phyloP scores from a whole-genome alignment of 345 rosid species.

The Schrenkiella parvula region DNA sequence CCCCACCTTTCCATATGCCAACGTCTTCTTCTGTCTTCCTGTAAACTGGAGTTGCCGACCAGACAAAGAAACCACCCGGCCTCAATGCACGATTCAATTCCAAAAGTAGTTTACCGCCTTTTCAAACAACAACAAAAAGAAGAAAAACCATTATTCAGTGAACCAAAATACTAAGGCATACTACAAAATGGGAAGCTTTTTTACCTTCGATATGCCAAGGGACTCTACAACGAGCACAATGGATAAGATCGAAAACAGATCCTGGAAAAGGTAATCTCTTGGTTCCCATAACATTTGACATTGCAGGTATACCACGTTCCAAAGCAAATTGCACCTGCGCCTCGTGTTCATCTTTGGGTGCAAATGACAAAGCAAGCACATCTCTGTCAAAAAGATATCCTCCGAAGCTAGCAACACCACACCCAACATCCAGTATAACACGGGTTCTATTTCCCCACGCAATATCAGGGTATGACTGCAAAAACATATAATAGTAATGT shows the following conservation, averaged over 20 bases:
- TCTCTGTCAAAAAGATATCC: slow-evolving; percentile 83
- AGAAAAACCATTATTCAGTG: background rate
- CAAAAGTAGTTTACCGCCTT: slow-evolving; percentile 89
- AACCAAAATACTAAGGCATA: background rate
- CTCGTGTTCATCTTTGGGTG: slow-evolving; percentile 97
- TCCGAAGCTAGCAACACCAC: slow-evolving; percentile 96
- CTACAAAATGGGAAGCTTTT: background rate
- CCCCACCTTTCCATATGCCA: slow-evolving; percentile 63
- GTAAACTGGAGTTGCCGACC: slow-evolving; percentile 98
- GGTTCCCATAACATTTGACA: slow-evolving; percentile 86
- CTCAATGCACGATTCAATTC: slow-evolving; percentile 89
- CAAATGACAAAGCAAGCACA: slow-evolving; percentile 86
- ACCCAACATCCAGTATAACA: slow-evolving; percentile 88
- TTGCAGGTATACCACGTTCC: slow-evolving; percentile 91
- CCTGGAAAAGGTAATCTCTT: slow-evolving; percentile 82
- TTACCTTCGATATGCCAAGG: slow-evolving; percentile 96
- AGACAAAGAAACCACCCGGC: slow-evolving; percentile 90
- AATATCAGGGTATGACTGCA: slow-evolving; percentile 61
- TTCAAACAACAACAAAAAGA: background rate
- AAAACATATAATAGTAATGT: background rate
- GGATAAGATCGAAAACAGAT: slow-evolving; percentile 70
- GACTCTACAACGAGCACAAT: slow-evolving; percentile 94
- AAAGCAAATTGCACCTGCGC: slow-evolving; percentile 94
- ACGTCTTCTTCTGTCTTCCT: slow-evolving; percentile 51
- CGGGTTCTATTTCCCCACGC: slow-evolving; percentile 77